Base-by-base conservation (phyloP, 2,329 filamentous ascomycete genomes). In the Alternaria panax region DNA sequence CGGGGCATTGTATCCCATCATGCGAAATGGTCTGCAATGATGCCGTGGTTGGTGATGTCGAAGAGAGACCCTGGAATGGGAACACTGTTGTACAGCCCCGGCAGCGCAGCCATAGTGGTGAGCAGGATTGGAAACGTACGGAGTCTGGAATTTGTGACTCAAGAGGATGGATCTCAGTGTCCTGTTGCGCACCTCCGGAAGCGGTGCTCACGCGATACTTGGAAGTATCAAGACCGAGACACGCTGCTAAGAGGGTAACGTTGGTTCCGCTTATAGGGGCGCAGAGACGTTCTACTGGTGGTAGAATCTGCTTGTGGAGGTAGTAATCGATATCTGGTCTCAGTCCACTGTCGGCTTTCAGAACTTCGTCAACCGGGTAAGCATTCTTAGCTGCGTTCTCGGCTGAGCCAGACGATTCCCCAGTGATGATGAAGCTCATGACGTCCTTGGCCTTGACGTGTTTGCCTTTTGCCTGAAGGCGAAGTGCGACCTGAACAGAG, bases 301-400 rank as follows among this genome's bases (percentile, higher is more conserved):
- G 95, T 80, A 99, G 92, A 59, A 99, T 97, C 79, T 99, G 95
- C 83, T 99, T 99, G 82, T 92, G 90, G 38, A 99, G 87, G 78
- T 99, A 99, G 87, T 93, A 98, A 75, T 99, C 95, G n/a, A 97
- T 87, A 73, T 99, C 95, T 57, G 93, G 92, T 58, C 90, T 86
- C 7, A 99, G 85, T 1, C 83, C 89, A 1, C 90, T 88, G 67
- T 91, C 91, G 16, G 87, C 75, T 73, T 95, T 96, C 59, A 92
- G 82, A 9, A 96, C 88, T 76, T 99, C 95, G 57, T 93, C 90
- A 1, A 92, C 90, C 5, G 91, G 89, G 76, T 92, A 94, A 4
- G 95, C 94, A 67, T 96, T 92, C 80, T 97, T 97, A 22, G 95
- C 91, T 2, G 92, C 87, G 12, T 85, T 84, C 64, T 93, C 90